Evolutionary conservation across 768 basidiomycete species (phyloP).

Genomic region (Cyclocybe cylindracea): DNA sequence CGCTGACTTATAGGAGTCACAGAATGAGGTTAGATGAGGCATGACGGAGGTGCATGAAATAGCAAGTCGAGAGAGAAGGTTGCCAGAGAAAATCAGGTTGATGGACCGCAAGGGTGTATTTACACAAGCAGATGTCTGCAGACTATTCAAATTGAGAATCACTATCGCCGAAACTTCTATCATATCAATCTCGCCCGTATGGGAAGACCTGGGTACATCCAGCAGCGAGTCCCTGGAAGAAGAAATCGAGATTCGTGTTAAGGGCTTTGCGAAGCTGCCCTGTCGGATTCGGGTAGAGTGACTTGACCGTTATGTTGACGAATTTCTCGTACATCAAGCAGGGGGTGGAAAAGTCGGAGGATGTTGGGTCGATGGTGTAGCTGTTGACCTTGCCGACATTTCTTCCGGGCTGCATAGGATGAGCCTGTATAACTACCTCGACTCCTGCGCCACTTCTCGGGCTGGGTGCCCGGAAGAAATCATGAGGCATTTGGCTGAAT

Average conservation of each 20-base stretch:
- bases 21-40: too few relatives aligned
- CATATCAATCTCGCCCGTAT: constrained; percentile 9
- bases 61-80: too few relatives aligned
- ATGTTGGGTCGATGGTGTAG: constrained; percentile 13
- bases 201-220: constrained; percentile 15
- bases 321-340: too few relatives aligned
- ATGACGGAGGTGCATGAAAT: too few relatives aligned
- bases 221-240: too few relatives aligned
- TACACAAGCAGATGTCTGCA: too few relatives aligned
- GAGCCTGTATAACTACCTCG: not conserved
- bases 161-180: not conserved
- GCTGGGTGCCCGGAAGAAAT: constrained; percentile 13
- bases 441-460: constrained; percentile 7
- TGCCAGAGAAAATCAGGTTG: too few relatives aligned
- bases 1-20: too few relatives aligned
- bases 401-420: constrained; percentile 17
- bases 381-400: constrained; percentile 14
- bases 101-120: too few relatives aligned
- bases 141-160: too few relatives aligned
- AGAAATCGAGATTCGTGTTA: constrained; percentile 11
- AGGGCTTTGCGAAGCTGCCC: constrained; percentile 13
- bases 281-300: constrained; percentile 17
- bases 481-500: constrained; percentile 14
- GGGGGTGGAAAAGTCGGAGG: constrained; percentile 8
- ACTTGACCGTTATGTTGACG: constrained; percentile 14